Base-by-base conservation (phyloP, 2,329 filamentous ascomycete species). In the Diplodia corticola region DNA sequence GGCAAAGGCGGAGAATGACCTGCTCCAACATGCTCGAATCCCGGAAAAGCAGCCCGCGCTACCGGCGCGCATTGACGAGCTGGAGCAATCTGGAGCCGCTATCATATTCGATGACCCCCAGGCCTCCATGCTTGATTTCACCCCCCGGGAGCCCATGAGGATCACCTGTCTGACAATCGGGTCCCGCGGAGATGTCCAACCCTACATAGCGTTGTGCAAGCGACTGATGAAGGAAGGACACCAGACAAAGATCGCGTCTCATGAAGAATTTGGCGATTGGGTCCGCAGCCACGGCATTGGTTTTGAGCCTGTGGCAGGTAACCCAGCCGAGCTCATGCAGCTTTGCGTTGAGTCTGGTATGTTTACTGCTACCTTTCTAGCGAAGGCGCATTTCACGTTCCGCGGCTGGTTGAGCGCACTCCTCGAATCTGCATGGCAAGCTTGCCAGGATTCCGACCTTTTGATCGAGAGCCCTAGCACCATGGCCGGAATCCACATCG, bases 401-500 rank as follows among this genome's bases (percentile, higher is more conserved):
- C 90, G 95, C 64, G 90, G 88, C n/a, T 99, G 95, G 93, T 88
- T 99, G 20, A 93, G 98, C 71, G 91, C 92, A 50, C 85, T 99
- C 24, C 86, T 97, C 40, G 85, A 84, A 17, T 93, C 92, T 17
- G 89, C 93, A 0, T 98, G 91, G 88, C 78, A 81, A 50, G 92
- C 92, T 1, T 98, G 94, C 73, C 88, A 97, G 77, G 91, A 89
- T 26, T 91, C 90, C 1, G 94, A 99, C 75, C 81, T 99, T 35
- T 83, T 99, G 46, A 97, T 99, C 68, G 95, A 99, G 77, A 96
- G 92, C 54, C 95, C 95, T 0, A 96, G 92, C 66, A 93, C 95
- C 15, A 99, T 99, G 95, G 93, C 91, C 0, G 95, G 95, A 28
- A 97, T 99, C 64, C 95, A 99, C 77, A 96, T 99, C 70, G 95